These are phyloP conservation scores for Ustilago cynodontis DNA, from an alignment of 1,284 basidiomycete species.

Conservation along the genomic window DNA sequence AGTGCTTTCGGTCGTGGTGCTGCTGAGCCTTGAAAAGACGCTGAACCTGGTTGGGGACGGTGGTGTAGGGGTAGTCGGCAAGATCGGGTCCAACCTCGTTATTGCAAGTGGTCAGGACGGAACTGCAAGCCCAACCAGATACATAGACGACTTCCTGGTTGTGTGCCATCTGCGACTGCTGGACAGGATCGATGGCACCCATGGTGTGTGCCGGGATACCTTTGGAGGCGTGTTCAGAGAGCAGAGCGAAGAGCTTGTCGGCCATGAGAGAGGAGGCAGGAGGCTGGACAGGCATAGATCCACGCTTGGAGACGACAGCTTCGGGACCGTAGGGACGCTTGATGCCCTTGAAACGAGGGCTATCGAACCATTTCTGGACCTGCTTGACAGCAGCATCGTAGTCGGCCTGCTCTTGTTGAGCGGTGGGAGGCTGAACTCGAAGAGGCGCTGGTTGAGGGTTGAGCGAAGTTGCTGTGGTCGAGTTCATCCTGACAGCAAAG, in stretches of 20 bases:
- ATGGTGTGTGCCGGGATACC: slow-evolving; percentile 70
- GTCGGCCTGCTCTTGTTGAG: slow-evolving; percentile 77
- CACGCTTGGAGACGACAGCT: slow-evolving; percentile 86
- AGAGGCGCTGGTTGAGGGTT: slow-evolving; percentile 74
- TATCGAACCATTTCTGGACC: slow-evolving; percentile 80
- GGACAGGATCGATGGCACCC: slow-evolving; percentile 81
- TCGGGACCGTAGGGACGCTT: slow-evolving; percentile 83
- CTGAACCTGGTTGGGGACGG: slow-evolving; percentile 80
- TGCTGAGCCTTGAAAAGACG: slow-evolving; percentile 70
- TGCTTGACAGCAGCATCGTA: slow-evolving; percentile 78
- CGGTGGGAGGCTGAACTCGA: slow-evolving; percentile 77
- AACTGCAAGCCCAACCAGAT: slow-evolving; percentile 94
- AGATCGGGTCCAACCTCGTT: slow-evolving; percentile 98
- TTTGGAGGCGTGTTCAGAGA: slow-evolving; percentile 77
- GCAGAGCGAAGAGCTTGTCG: slow-evolving; percentile 81
- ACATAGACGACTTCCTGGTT: slow-evolving; percentile 95
- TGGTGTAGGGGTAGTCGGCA: slow-evolving; percentile 93
- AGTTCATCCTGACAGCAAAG: slow-evolving; percentile 71
- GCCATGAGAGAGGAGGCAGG: slow-evolving; percentile 80
- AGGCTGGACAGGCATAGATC: slow-evolving; percentile 82
- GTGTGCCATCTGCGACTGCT: slow-evolving; percentile 97
- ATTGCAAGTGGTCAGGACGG: slow-evolving; percentile 78
- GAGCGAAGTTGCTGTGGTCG: slow-evolving; percentile 72
- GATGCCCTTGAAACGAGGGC: slow-evolving; percentile 80
- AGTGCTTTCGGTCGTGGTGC: slow-evolving; percentile 70